Percentiles rank a stretch among this genome's conserved stretches.
Evolutionary conservation across 768 basidiomycete species (phyloP).

Genomic region (Plicaturopsis crispa): DNA sequence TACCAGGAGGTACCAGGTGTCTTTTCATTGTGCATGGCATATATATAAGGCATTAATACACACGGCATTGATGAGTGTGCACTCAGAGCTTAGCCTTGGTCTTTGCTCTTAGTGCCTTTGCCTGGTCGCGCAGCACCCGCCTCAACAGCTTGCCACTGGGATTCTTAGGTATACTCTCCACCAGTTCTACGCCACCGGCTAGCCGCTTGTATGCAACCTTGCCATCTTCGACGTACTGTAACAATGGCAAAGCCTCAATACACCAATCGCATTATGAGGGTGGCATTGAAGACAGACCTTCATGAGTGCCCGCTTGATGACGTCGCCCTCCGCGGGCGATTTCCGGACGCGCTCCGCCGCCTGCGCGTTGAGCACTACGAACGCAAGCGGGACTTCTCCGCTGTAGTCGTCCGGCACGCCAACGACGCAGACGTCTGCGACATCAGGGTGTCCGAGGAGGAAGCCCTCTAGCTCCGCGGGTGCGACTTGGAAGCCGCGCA

Average conservation of each 20-base stretch:
- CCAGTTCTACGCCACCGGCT: constrained; percentile 50
- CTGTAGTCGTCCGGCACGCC: constrained; percentile 60
- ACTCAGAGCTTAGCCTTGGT: too few species aligned
- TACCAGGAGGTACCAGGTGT: too few species aligned
- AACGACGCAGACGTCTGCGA: constrained; percentile 57
- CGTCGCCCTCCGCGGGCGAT: constrained; percentile 19
- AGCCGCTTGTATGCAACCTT: constrained; percentile 54
- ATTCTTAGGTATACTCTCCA: constrained; percentile 50
- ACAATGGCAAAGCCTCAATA: too few species aligned
- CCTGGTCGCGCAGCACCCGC: constrained; percentile 43
- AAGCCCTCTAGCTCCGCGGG: constrained; percentile 35
- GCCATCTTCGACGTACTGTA: constrained; percentile 45
- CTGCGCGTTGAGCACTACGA: constrained; percentile 28
- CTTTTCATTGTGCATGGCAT: too few species aligned
- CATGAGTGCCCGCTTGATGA: constrained; percentile 36
- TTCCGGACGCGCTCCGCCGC: constrained; percentile 20
- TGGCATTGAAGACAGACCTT: constrained; percentile 30
- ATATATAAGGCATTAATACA: too few species aligned
- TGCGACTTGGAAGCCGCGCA: not conserved
- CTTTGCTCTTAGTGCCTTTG: constrained; percentile 23
- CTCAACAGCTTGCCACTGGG: constrained; percentile 55
- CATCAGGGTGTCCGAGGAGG: constrained; percentile 50
- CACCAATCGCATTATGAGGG: not conserved
- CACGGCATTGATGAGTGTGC: not conserved
- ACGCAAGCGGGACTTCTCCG: constrained; percentile 44